Conservation (phyloP, 1,284 basidiomycete genomes). For the Melampsora larici-populina region DNA sequence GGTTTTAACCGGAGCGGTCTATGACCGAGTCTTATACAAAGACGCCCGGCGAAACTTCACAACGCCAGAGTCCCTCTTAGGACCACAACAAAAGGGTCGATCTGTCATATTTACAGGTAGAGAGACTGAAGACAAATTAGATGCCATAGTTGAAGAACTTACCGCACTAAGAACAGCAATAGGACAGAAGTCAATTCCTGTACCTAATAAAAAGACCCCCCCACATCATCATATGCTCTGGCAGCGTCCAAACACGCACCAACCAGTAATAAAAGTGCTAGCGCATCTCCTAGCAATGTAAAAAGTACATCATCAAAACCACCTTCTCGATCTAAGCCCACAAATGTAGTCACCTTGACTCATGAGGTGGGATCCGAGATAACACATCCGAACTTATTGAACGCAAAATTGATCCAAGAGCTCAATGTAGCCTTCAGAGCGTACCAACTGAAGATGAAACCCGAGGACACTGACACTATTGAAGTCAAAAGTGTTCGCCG, state of each 20-base stretch:
- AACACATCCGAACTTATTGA: not conserved
- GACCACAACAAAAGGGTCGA: not conserved
- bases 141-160: not conserved
- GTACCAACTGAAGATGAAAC: not conserved
- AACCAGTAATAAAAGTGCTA: not conserved
- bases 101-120: not conserved
- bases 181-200: not conserved
- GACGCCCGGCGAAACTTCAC: too few species aligned
- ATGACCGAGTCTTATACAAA: not conserved
- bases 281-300: not conserved
- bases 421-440: not conserved
- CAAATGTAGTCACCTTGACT: not conserved
- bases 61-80: not conserved
- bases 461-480: not conserved
- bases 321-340: not conserved
- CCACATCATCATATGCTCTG: not conserved
- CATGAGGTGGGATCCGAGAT: not conserved
- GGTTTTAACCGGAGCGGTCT: not conserved
- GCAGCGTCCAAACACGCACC: not conserved
- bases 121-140: not conserved
- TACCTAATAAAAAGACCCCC: not conserved
- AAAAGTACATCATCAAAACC: not conserved
- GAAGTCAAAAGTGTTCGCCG: not conserved
- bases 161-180: not conserved
- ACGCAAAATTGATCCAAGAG: not conserved